phyloP scores from a whole-genome alignment of 805 yeast species.

The Hanseniaspora hatyaiensis region DNA sequence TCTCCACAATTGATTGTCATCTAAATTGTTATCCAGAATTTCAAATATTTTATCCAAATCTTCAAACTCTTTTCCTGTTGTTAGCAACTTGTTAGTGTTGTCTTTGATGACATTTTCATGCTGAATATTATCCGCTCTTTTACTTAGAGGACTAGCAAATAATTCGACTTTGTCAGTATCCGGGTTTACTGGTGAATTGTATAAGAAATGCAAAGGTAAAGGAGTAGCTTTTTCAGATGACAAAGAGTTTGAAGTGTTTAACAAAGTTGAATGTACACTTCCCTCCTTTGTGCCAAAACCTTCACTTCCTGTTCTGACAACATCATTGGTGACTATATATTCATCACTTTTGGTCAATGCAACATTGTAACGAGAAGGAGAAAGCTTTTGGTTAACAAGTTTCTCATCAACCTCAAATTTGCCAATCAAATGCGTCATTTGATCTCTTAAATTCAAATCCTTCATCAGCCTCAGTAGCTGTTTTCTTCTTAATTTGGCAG shows the following conservation, averaged over 20 bases:
- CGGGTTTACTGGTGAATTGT: not conserved
- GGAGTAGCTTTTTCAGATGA: not conserved
- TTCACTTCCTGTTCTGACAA: conserved; percentile 1
- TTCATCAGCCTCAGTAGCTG: conserved; percentile 55
- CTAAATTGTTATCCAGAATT: conserved; percentile 26
- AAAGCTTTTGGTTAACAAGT: conserved; percentile 31
- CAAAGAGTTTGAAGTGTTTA: not conserved
- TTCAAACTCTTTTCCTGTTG: conserved; percentile 28
- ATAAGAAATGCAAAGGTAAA: conserved; percentile 5
- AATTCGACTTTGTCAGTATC: not conserved
- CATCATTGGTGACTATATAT: not conserved
- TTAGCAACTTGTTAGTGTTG: conserved; percentile 26
- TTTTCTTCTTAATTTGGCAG: conserved; percentile 63
- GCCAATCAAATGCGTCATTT: conserved; percentile 43
- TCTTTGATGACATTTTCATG: conserved; percentile 22
- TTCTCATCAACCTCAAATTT: conserved; percentile 32
- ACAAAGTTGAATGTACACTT: not conserved
- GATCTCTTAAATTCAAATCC: conserved; percentile 56
- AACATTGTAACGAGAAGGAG: not conserved
- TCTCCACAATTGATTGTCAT: conserved; percentile 49
- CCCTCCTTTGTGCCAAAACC: not conserved
- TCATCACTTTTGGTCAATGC: conserved; percentile 6
- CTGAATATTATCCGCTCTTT: not conserved
- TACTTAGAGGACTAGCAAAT: not conserved
- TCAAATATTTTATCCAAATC: conserved; percentile 30